Evolutionary conservation across 345 rosid genomes (phyloP).

Genomic region (Eucalyptus fibrosa): DNA sequence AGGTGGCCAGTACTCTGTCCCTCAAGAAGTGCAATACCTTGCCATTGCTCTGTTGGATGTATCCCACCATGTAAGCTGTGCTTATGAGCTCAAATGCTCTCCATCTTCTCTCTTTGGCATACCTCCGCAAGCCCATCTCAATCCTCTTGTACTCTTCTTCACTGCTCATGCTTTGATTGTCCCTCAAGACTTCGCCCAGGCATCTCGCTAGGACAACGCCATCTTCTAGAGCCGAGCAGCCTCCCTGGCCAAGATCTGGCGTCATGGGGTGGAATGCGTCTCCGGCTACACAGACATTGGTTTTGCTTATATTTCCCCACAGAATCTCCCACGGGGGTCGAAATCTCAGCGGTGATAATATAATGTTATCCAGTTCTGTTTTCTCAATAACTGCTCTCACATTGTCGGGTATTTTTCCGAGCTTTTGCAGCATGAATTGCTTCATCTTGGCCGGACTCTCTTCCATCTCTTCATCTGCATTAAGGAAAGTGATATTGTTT

Average conservation of each 20-base stretch:
- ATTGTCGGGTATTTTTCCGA: conserved; percentile 12
- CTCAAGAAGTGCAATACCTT: conserved; percentile 2
- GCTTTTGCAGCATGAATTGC: conserved; percentile 25
- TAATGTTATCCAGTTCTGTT: conserved; percentile 17
- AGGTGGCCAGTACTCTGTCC: not conserved
- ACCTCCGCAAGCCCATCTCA: conserved; percentile 11
- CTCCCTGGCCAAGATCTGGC: conserved; percentile 67
- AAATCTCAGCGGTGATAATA: conserved; percentile 11
- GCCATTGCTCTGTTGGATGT: conserved; percentile 4
- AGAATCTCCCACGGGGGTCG: conserved; percentile 20
- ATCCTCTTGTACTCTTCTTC: conserved; percentile 7
- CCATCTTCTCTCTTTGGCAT: conserved; percentile 28
- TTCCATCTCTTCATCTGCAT: conserved; percentile 5
- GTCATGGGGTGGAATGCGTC: conserved; percentile 75
- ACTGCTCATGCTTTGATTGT: not conserved
- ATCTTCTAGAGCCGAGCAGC: conserved; percentile 58
- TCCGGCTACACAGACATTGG: conserved; percentile 44
- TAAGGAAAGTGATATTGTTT: not conserved
- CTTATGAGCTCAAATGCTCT: conserved; percentile 21
- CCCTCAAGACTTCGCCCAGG: conserved; percentile 24
- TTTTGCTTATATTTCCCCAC: conserved; percentile 28
- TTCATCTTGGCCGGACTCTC: conserved; percentile 20
- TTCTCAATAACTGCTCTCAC: conserved; percentile 17
- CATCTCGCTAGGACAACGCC: conserved; percentile 55
- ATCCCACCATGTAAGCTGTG: conserved; percentile 15